Evolutionary conservation across 108 stramenopile genomes (phyloP).

Genomic region (Pseudonitzschia pungens): DNA sequence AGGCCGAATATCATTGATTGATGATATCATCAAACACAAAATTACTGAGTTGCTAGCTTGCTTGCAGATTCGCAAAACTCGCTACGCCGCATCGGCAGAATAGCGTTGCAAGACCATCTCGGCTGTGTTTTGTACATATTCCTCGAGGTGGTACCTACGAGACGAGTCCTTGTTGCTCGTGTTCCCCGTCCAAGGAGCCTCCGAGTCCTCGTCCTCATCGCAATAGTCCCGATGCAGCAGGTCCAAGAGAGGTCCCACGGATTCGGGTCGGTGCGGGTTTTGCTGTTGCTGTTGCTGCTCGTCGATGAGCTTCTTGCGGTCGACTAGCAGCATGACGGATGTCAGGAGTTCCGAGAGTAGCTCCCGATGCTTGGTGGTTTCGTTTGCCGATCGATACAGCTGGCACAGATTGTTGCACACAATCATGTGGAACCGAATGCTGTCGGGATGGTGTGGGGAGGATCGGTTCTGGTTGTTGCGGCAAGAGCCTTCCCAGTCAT

Average conservation of each 20-base stretch:
- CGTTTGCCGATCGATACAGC: conserved; percentile 22
- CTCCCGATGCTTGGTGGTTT: conserved; percentile 14
- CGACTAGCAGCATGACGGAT: conserved; percentile 28
- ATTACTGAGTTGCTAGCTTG: no score
- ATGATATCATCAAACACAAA: no score
- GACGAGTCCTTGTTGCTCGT: neutral
- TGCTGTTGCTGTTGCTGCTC: neutral
- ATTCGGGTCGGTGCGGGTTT: neutral
- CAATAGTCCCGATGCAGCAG: neutral
- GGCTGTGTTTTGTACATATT: neutral
- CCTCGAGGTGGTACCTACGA: neutral
- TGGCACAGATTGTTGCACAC: conserved; percentile 37
- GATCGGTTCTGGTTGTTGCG: conserved; percentile 1
- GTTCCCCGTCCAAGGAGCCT: neutral
- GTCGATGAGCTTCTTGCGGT: neutral
- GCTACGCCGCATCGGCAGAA: neutral
- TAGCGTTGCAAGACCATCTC: neutral
- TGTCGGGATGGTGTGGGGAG: neutral
- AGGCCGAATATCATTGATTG: no score
- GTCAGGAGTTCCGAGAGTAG: conserved; percentile 27
- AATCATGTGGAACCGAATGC: conserved; percentile 31
- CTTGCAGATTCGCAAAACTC: no score
- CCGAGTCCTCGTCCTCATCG: neutral
- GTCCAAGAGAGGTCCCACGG: neutral
- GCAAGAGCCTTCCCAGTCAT: neutral